Percentiles rank a stretch among this genome's conserved stretches.
Conservation (phyloP, 257 asterid species). For the Paulownia fortunei region DNA sequence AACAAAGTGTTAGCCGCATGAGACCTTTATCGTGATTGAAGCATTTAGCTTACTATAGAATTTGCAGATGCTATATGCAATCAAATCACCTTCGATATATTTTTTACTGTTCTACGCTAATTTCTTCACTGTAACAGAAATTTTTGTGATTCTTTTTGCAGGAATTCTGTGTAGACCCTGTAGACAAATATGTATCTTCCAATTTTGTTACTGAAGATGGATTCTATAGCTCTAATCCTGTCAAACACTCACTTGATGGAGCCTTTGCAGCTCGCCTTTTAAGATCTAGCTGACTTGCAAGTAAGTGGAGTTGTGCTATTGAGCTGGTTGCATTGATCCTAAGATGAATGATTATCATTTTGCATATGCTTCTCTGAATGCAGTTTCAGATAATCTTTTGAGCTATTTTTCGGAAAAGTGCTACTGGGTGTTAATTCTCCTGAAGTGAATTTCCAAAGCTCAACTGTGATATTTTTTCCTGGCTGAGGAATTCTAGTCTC, state of each 20-base stretch:
- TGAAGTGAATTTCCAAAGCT: not conserved
- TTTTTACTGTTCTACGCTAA: not conserved
- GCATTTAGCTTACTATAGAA: not conserved
- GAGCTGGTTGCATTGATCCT: not conserved
- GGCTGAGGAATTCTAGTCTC: not conserved
- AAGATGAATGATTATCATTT: not conserved
- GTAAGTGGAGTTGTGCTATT: constrained; percentile 6
- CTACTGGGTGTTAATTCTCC: not conserved
- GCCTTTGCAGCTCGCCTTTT: constrained; percentile 97
- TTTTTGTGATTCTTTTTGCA: constrained; percentile 36
- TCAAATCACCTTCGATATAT: not conserved
- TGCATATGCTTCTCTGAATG: not conserved
- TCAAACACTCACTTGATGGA: constrained; percentile 82
- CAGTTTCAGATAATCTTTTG: not conserved
- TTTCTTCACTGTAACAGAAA: not conserved
- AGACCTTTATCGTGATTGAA: constrained; percentile 1
- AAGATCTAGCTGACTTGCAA: constrained; percentile 41
- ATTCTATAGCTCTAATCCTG: constrained; percentile 75
- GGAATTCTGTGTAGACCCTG: constrained; percentile 77
- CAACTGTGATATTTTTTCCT: not conserved
- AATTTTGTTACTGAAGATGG: constrained; percentile 63
- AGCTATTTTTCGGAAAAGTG: not conserved
- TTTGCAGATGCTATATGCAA: not conserved
- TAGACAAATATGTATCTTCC: constrained; percentile 57
- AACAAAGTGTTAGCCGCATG: not conserved